phyloP scores from a whole-genome alignment of 176 grass and related monocot genomes.

The Musa acuminata region DNA sequence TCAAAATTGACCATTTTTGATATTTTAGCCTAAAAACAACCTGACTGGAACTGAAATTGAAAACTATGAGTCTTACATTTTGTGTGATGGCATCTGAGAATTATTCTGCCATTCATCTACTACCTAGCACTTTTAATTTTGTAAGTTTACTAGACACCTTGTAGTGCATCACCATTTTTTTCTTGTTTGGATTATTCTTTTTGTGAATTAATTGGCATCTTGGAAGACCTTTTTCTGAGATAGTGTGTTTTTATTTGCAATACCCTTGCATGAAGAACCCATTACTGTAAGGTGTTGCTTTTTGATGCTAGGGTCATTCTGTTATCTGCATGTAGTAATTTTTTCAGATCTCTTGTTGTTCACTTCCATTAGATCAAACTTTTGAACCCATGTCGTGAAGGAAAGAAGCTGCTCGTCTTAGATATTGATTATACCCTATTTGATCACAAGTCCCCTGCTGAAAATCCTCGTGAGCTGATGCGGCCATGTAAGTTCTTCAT shows the following conservation, averaged over 20 bases:
- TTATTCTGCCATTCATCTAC: background rate
- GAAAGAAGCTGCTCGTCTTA: conserved; percentile 88
- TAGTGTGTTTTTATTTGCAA: background rate
- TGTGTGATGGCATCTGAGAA: no score
- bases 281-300: background rate
- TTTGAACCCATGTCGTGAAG: conserved; percentile 79
- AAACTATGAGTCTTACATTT: background rate
- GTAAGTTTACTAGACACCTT: background rate
- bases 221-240: background rate
- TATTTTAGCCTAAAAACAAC: background rate
- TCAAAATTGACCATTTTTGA: background rate
- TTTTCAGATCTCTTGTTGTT: background rate
- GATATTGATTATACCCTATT: conserved; percentile 99
- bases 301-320: background rate
- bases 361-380: conserved; percentile 68
- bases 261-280: background rate
- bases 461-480: conserved; percentile 90
- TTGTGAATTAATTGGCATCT: background rate
- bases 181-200: background rate
- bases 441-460: conserved; percentile 76
- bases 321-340: background rate
- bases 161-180: background rate
- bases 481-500: conserved; percentile 64
- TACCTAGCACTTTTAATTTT: background rate
- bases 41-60: background rate